Conservation (phyloP, 2,329 filamentous ascomycete genomes). For the Didymella keratinophila region DNA sequence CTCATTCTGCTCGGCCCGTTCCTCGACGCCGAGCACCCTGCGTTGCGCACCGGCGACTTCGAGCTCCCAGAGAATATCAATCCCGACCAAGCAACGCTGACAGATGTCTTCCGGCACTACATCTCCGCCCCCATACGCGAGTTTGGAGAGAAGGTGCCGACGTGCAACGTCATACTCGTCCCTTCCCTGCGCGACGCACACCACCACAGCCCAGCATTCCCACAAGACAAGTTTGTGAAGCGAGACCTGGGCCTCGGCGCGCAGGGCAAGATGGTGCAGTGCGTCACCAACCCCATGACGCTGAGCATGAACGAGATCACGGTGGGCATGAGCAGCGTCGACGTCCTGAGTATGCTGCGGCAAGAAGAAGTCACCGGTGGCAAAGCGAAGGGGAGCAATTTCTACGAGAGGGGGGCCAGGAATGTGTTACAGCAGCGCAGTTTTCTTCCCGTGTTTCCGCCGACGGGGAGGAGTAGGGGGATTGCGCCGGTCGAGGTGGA, state of each 20-base stretch:
- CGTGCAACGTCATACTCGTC: constrained; percentile 80
- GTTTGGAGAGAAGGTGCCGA: constrained; percentile 64
- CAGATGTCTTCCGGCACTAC: constrained; percentile 82
- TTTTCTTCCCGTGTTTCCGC: constrained; percentile 89
- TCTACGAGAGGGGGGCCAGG: constrained; percentile 74
- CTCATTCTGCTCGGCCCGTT: constrained; percentile 87
- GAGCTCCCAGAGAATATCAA: constrained; percentile 53
- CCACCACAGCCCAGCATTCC: constrained; percentile 86
- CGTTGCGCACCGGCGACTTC: constrained; percentile 69
- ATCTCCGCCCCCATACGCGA: constrained; percentile 76
- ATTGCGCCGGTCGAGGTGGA: constrained; percentile 54
- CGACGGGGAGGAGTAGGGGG: constrained; percentile 72
- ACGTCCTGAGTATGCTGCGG: constrained; percentile 83
- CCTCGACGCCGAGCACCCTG: constrained; percentile 87
- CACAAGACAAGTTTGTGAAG: constrained; percentile 74
- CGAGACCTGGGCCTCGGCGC: constrained; percentile 75
- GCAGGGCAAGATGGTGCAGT: constrained; percentile 68
- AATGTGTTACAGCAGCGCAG: constrained; percentile 89
- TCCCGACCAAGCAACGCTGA: constrained; percentile 79
- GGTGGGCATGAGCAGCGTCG: constrained; percentile 82
- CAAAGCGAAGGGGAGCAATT: constrained; percentile 63
- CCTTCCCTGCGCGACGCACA: constrained; percentile 85
- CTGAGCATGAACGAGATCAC: constrained; percentile 87
- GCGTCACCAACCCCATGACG: constrained; percentile 91
- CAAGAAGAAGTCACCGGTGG: constrained; percentile 72